Evolutionary conservation across 495 filamentous ascomycete species (phyloP).

Genomic region (Symbiotaphrina buchneri): DNA sequence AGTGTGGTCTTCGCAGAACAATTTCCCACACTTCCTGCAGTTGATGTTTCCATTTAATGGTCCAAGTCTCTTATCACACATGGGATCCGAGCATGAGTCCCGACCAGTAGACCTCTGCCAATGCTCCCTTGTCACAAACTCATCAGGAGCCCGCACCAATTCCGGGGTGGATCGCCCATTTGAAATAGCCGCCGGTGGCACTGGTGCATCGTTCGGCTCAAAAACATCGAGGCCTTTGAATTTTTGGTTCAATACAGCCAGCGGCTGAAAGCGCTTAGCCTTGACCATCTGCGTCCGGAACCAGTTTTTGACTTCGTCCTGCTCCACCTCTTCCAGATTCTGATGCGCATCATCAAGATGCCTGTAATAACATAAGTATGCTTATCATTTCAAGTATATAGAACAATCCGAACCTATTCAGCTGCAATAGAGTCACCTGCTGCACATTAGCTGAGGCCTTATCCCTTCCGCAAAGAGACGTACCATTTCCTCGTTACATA

Average conservation of each 20-base stretch:
- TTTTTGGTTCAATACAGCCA: conserved; percentile 84
- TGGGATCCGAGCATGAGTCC: conserved; percentile 70
- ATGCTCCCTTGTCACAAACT: conserved; percentile 66
- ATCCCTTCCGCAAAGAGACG: conserved; percentile 5
- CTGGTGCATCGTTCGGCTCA: conserved; percentile 62
- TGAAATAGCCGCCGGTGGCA: conserved; percentile 8
- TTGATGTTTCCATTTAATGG: conserved; percentile 68
- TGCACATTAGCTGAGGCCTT: conserved; percentile 5
- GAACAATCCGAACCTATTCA: conserved; percentile 51
- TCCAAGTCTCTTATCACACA: conserved; percentile 59
- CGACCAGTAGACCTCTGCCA: conserved; percentile 60
- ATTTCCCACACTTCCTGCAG: conserved; percentile 71
- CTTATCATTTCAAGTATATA: neutral
- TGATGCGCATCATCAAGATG: conserved; percentile 90
- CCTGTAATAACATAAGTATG: conserved; percentile 14
- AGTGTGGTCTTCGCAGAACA: conserved; percentile 96
- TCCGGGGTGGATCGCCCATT: conserved; percentile 12
- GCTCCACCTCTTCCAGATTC: conserved; percentile 77
- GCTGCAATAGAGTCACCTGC: conserved; percentile 71
- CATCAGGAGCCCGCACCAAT: conserved; percentile 48
- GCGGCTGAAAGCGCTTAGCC: conserved; percentile 85
- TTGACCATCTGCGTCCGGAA: conserved; percentile 92
- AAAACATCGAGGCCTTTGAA: conserved; percentile 94
- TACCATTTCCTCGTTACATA: conserved; percentile 95
- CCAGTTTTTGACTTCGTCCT: conserved; percentile 97